These are phyloP conservation scores for Abrus pulchellus DNA, from an alignment of 306 rosid species.

Conservation along the genomic window DNA sequence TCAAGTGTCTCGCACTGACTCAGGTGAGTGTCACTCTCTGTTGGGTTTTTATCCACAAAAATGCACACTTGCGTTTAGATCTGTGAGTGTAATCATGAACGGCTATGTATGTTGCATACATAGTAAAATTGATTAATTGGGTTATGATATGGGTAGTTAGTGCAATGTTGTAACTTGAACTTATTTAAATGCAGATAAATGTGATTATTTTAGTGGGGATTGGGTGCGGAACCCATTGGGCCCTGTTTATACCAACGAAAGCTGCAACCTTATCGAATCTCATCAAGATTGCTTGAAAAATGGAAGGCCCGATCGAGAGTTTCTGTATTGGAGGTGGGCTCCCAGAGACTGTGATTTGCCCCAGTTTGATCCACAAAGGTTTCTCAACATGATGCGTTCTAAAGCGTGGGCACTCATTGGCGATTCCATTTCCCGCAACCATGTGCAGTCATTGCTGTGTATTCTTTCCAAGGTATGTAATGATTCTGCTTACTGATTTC, in stretches of 20 bases:
- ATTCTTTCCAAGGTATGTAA: conserved; percentile 80
- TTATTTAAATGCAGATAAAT: conserved; percentile 60
- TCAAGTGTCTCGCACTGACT: conserved; percentile 50
- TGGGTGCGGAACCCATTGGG: conserved; percentile 82
- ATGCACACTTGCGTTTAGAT: conserved; percentile 33
- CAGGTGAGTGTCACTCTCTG: conserved; percentile 45
- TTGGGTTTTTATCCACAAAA: background rate
- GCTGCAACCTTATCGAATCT: conserved; percentile 81
- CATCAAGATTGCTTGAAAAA: conserved; percentile 89
- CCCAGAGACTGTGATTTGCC: conserved; percentile 82
- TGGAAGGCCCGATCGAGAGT: conserved; percentile 86
- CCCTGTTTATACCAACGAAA: conserved; percentile 73
- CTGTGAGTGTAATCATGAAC: background rate
- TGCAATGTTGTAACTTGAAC: background rate
- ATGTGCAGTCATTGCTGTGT: conserved; percentile 91
- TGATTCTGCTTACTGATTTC: conserved; percentile 4
- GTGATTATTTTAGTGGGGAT: conserved; percentile 81
- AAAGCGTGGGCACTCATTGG: conserved; percentile 92
- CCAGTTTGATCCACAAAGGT: conserved; percentile 64
- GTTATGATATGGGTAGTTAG: no score
- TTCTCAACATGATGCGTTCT: conserved; percentile 79
- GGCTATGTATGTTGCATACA: no score
- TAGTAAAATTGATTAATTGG: background rate
- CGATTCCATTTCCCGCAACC: conserved; percentile 95
- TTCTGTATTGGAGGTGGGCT: conserved; percentile 84